A percentile compares a stretch with the other conserved stretches of the same genome.
Conservation (phyloP, 805 yeast genomes). For the Yamadazyma laniorum region DNA sequence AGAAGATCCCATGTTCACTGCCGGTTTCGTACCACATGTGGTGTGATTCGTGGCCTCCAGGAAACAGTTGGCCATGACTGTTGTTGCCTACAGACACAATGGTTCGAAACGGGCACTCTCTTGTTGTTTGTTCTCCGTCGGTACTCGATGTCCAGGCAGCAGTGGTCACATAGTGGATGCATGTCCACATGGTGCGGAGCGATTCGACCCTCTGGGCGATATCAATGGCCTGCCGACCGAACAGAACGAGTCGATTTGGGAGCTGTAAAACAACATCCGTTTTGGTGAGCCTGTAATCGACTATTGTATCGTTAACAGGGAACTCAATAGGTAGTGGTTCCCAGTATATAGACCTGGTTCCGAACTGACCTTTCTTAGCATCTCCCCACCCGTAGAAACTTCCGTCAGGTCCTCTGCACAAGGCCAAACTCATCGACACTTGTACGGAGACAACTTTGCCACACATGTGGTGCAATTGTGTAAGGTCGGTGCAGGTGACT, state of each 20-base stretch:
- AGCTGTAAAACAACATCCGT: slow-evolving; percentile 6
- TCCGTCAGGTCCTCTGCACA: slow-evolving; percentile 40
- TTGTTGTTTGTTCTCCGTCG: too few species aligned
- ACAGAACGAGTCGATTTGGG: slow-evolving; percentile 11
- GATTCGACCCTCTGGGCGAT: slow-evolving; percentile 1
- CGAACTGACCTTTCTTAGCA: slow-evolving; percentile 58
- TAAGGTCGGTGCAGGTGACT: slow-evolving; percentile 9
- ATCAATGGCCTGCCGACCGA: slow-evolving; percentile 17
- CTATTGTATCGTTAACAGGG: background rate
- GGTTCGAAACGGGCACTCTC: too few species aligned
- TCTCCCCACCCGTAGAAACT: slow-evolving; percentile 66
- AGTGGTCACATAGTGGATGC: slow-evolving; percentile 50
- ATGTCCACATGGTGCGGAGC: slow-evolving; percentile 69
- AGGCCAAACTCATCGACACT: slow-evolving; percentile 48
- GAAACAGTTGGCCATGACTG: slow-evolving; percentile 64
- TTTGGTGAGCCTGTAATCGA: slow-evolving; percentile 20
- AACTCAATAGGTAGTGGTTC: slow-evolving; percentile 4
- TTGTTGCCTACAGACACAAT: slow-evolving; percentile 67
- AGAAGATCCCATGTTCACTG: slow-evolving; percentile 79
- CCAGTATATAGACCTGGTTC: slow-evolving; percentile 12
- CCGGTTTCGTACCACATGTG: slow-evolving; percentile 51
- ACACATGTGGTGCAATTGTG: slow-evolving; percentile 11
- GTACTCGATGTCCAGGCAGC: background rate
- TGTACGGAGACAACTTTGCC: slow-evolving; percentile 8
- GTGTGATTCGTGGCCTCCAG: slow-evolving; percentile 13